Evolutionary conservation across 208 protist species (phyloP), one percentile per base, ranked within the genome.

Genomic region (Wallacemonas rigidus): DNA sequence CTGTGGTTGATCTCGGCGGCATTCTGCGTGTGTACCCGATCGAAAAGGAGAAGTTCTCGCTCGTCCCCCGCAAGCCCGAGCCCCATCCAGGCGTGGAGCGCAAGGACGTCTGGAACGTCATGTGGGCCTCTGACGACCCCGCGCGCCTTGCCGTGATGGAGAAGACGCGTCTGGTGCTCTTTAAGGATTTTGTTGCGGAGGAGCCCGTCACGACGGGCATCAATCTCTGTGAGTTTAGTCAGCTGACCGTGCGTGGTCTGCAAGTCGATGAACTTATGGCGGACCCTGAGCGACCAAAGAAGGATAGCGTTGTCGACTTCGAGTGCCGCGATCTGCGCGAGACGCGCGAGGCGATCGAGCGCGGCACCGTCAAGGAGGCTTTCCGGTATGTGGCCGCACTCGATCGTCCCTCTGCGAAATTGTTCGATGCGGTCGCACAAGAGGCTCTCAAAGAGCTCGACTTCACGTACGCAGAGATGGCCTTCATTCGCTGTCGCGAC

Each of bases 401-500:
- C 69, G 83, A 91, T 35, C 91, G 98, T 74, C 41, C 44, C 17
- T 74, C 82, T 35, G 81, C 86, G 55, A 87, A 90, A 72, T 81
- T 99, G 62, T 99, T 98, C 96, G 70, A 76, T 41, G 60, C 99
- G 50, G 83, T 99, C n/a, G 96, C 98, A 3, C 96, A 99, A 77
- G 79, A 94, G 44, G 91, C 96, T 3, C 87, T 99, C 3, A 77
- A 81, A 67, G 74, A 86, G 63, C 79, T 97, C 14, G 83, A 97
- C 79, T 97, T 98, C 72, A 86, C 87, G 38, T 88, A 95, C 61
- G 94, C 95, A 7, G 91, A 98, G 75, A 87, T 95, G 74, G 98
- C 97, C 11, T 98, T 98, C 74, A 97, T 99, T n/a, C 82, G 92
- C 58, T 90, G 84, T 72, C 64, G 80, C 9, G 97, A 99, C 83